Evolutionary conservation across 352 stramenopile genomes (phyloP).

Genomic region (Plasmopara muralis): DNA sequence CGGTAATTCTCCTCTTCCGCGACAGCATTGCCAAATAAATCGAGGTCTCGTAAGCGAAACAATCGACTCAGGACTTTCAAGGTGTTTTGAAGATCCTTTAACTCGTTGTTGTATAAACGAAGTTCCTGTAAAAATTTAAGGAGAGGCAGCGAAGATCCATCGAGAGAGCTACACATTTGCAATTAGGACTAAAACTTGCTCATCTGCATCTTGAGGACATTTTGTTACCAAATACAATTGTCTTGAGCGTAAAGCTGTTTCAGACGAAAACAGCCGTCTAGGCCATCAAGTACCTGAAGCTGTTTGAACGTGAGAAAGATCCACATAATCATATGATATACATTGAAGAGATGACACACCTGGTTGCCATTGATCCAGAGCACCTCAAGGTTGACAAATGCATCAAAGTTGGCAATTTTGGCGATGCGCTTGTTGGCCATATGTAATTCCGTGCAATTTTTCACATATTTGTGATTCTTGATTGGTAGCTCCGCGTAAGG

Average conservation of each 20-base stretch:
- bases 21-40: slow-evolving; percentile 79
- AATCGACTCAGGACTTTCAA: slow-evolving; percentile 47
- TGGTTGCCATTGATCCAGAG: slow-evolving; percentile 88
- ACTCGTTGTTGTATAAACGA: slow-evolving; percentile 71
- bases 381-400: slow-evolving; percentile 84
- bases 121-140: slow-evolving; percentile 85
- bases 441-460: slow-evolving; percentile 85
- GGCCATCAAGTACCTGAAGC: slow-evolving; percentile 52
- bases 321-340: no score
- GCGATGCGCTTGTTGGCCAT: slow-evolving; percentile 73
- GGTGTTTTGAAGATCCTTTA: slow-evolving; percentile 59
- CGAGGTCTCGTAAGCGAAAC: slow-evolving; percentile 62
- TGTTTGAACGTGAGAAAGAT: slow-evolving; percentile 7
- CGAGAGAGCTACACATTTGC: slow-evolving; percentile 28
- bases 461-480: slow-evolving; percentile 88
- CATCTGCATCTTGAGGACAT: neutral
- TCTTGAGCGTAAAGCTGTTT: slow-evolving; percentile 86
- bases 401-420: slow-evolving; percentile 74
- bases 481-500: slow-evolving; percentile 73
- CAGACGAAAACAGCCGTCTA: slow-evolving; percentile 83
- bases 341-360: slow-evolving; percentile 15
- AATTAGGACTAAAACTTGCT: neutral
- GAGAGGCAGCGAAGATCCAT: slow-evolving; percentile 34
- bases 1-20: slow-evolving; percentile 82
- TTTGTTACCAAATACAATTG: slow-evolving; percentile 59